Conservation (phyloP, 805 yeast genomes). For the Suhomyces prunicola region DNA sequence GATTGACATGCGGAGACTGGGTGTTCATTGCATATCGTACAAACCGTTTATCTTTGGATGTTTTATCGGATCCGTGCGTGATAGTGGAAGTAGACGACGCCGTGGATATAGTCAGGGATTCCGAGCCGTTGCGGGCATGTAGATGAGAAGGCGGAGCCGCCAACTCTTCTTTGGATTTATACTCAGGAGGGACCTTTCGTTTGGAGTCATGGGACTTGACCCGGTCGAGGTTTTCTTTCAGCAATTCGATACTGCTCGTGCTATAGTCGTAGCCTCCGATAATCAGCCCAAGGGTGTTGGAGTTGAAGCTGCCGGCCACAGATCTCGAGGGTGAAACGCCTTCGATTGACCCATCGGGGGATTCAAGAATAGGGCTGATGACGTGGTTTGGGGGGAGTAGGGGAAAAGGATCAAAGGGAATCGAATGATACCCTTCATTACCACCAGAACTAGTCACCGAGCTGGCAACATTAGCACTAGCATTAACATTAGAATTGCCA, state of each 20-base stretch:
- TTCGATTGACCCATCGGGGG: slow-evolving; percentile 7
- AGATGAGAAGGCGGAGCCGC: slow-evolving; percentile 1
- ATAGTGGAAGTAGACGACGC: slow-evolving; percentile 30
- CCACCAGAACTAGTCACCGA: too few relatives aligned
- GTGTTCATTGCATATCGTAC: slow-evolving; percentile 43
- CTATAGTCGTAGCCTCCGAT: slow-evolving; percentile 29
- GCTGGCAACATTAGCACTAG: background rate
- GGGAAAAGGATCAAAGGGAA: background rate
- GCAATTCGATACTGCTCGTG: slow-evolving; percentile 17
- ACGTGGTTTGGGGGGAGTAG: slow-evolving; percentile 3
- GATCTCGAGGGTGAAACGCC: slow-evolving; percentile 18
- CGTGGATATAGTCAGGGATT: slow-evolving; percentile 31
- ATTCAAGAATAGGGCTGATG: slow-evolving; percentile 17
- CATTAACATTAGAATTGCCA: too few relatives aligned
- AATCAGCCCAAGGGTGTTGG: slow-evolving; percentile 27
- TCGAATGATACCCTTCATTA: too few relatives aligned
- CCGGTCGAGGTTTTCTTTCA: slow-evolving; percentile 1
- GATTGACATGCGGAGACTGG: slow-evolving; percentile 16
- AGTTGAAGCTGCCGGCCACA: slow-evolving; percentile 14
- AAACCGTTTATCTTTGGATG: slow-evolving; percentile 38
- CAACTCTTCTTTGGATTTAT: background rate
- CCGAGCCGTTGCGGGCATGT: slow-evolving; percentile 35
- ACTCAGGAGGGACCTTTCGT: background rate
- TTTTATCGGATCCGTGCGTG: slow-evolving; percentile 22
- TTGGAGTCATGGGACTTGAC: slow-evolving; percentile 1